Base-by-base conservation (phyloP, 2,329 filamentous ascomycete genomes). In the Blastomyces emzantsi region DNA sequence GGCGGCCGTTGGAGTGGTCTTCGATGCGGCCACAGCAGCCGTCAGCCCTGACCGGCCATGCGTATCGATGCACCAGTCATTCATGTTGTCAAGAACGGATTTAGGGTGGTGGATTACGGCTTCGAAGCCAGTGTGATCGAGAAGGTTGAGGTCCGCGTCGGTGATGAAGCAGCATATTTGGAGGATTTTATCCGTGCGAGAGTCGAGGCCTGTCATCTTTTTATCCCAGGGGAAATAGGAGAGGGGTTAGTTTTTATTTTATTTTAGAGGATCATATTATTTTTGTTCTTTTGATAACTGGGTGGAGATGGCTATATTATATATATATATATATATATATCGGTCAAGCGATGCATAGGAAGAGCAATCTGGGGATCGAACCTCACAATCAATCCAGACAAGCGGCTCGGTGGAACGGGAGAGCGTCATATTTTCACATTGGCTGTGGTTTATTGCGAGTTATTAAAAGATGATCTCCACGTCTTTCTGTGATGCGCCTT, bases 111-210 rank as follows among this genome's bases (percentile, higher is more conserved):
- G 88, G 64, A 99, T 83, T 56, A 93, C 81, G 36, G 84, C 84
- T 71, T 95, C 90, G 81, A 89, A 96, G 68, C 93, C 93, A 41
- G 82, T 75, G 30, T 86, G 79, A 65, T 96, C 91, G 33, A 96
- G 77, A 43, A 95, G 75, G 64, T 90, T 83, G 25, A 99, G 84
- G 66, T 91, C 81, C 62, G 86, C 83, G 69, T 92, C 89, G 8
- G 94, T 99, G 73, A 99, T 85, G 76, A 95, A 88, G 78, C 92
- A 97, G 76, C 89, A 93, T 64, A 97, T 89, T 71, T 96, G 92
- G 72, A 97, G 86, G 71, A 97, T 94, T 63, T 87, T 87, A 73
- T 97, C 93, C 41, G 80, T 85, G 64, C 89, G 84, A 1, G 87
- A 82, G 75, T 96, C 82, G 8, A 96, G 83, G 28, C 91, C 91